Conservation (phyloP, 2,329 filamentous ascomycete genomes). For the Didymosphaeria variabile region DNA sequence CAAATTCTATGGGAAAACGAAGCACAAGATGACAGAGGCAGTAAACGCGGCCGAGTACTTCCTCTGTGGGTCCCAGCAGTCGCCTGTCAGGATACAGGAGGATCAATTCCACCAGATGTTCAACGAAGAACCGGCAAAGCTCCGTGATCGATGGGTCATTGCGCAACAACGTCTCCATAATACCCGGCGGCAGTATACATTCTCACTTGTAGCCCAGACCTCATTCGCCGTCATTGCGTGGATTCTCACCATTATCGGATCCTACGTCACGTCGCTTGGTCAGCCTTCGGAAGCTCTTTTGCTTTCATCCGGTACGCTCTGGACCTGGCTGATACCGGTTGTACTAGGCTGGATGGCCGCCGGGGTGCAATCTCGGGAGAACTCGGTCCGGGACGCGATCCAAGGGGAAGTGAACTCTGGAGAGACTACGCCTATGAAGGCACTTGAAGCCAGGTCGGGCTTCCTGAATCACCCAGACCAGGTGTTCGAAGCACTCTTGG, state of each 20-base stretch:
- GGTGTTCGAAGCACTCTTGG: neutral
- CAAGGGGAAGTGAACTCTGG: neutral
- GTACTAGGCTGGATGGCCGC: constrained; percentile 5
- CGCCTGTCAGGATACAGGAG: constrained; percentile 1
- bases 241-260: constrained; percentile 5
- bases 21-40: neutral
- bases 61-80: constrained; percentile 2
- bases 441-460: constrained; percentile 1
- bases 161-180: constrained; percentile 3
- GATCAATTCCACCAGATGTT: neutral
- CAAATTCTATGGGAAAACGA: neutral
- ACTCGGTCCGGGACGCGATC: neutral
- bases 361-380: constrained; percentile 2
- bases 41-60: neutral
- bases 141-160: constrained; percentile 1
- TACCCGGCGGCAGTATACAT: constrained; percentile 3
- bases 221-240: constrained; percentile 3
- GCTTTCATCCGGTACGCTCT: constrained; percentile 2
- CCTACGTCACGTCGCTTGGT: constrained; percentile 1
- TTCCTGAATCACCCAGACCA: neutral
- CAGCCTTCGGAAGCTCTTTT: constrained; percentile 1
- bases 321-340: constrained; percentile 1
- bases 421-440: neutral
- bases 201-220: constrained; percentile 1
- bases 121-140: constrained; percentile 1